Evolutionary conservation across 2,329 filamentous ascomycete genomes (phyloP).

Genomic region (Fusarium mexicanum): DNA sequence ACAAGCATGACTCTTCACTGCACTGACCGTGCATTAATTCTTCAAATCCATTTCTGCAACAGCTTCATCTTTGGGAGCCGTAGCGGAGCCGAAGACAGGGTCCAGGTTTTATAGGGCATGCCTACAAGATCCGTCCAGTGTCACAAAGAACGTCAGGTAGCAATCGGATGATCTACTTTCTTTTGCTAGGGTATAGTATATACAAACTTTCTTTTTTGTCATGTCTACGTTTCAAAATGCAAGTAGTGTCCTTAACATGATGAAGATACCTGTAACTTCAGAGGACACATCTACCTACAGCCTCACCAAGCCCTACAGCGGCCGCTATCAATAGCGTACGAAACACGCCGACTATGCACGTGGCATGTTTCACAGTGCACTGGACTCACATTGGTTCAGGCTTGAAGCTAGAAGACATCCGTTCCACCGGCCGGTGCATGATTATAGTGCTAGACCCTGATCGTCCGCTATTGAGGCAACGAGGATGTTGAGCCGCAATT

Average conservation of each 20-base stretch:
- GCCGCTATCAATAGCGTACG: not conserved
- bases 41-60: not conserved
- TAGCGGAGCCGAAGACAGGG: slow-evolving; percentile 5
- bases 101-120: not conserved
- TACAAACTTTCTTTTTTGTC: not conserved
- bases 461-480: not conserved
- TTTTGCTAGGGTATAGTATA: not conserved
- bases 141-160: not conserved
- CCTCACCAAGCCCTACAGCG: not conserved
- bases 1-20: not conserved
- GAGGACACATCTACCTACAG: too few relatives aligned
- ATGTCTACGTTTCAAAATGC: not conserved
- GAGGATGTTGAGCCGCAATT: not conserved
- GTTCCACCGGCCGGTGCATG: not conserved
- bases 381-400: not conserved
- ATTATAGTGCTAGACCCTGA: not conserved
- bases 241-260: not conserved
- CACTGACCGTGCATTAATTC: not conserved
- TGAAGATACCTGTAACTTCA: not conserved
- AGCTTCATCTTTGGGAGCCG: not conserved
- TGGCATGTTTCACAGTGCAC: not conserved
- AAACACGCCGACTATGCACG: not conserved
- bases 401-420: not conserved
- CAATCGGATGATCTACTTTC: not conserved
- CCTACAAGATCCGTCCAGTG: not conserved